Evolutionary conservation across 2,329 filamentous ascomycete genomes (phyloP).

Genomic region (Rosellinia necatrix): DNA sequence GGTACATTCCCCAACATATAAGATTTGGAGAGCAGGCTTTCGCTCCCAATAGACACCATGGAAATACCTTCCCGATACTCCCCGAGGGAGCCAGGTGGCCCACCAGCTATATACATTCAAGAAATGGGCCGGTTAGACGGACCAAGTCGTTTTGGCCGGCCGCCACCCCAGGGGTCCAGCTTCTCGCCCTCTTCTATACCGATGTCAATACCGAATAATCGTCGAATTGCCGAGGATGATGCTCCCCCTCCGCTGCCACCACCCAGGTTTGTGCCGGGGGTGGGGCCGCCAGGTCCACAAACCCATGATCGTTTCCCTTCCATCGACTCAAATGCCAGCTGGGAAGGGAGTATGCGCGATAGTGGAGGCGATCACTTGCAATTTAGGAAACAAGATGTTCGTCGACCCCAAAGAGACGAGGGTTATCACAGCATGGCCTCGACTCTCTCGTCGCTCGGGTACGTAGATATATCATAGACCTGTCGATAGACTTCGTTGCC

Average conservation of each 20-base stretch:
- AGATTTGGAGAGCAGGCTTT: constrained; percentile 18
- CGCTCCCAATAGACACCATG: constrained; percentile 30
- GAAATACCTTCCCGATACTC: constrained; percentile 39
- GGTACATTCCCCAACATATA: constrained; percentile 25
- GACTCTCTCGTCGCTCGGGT: constrained; percentile 38
- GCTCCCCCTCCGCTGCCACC: constrained; percentile 46
- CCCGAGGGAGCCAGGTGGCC: constrained; percentile 39
- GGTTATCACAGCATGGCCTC: constrained; percentile 43
- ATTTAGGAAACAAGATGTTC: constrained; percentile 29
- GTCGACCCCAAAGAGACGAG: constrained; percentile 39
- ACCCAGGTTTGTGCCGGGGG: constrained; percentile 39
- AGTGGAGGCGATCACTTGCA: constrained; percentile 31
- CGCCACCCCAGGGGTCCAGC: constrained; percentile 33
- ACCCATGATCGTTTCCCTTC: constrained; percentile 38
- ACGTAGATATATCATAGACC: constrained; percentile 15
- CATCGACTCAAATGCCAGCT: constrained; percentile 39
- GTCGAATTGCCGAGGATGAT: constrained; percentile 40
- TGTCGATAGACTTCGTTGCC: neutral
- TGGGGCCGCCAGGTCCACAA: constrained; percentile 31
- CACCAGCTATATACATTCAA: constrained; percentile 40
- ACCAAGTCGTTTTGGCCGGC: constrained; percentile 32
- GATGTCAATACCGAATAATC: constrained; percentile 44
- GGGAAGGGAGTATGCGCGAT: constrained; percentile 36
- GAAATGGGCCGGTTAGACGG: constrained; percentile 34
- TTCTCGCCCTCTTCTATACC: constrained; percentile 43